phyloP scores from a whole-genome alignment of 108 stramenopile species.

The Nitzschia putrida region DNA sequence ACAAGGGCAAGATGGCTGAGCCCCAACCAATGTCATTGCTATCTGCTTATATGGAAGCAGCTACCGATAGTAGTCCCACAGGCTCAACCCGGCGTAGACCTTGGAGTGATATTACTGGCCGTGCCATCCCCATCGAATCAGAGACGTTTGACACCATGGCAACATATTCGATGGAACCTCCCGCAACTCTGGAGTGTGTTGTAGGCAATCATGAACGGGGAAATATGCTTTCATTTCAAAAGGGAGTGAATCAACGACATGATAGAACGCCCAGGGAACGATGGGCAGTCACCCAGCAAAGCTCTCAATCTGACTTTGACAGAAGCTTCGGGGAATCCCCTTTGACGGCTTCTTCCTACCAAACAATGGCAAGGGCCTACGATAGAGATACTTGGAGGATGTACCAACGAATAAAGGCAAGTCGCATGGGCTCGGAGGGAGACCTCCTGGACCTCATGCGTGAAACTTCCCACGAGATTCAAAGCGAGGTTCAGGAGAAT shows the following conservation, averaged over 20 bases:
- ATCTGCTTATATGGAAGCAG: not conserved
- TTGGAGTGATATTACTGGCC: too few species aligned
- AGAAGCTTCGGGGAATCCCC: not conserved
- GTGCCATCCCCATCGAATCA: too few species aligned
- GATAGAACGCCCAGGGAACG: too few species aligned
- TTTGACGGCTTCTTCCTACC: constrained; percentile 14
- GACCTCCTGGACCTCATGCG: constrained; percentile 4
- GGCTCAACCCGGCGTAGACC: too few species aligned
- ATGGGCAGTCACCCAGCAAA: too few species aligned
- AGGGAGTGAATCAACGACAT: too few species aligned
- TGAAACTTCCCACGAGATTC: not conserved
- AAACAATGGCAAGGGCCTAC: constrained; percentile 20
- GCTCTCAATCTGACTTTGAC: too few species aligned
- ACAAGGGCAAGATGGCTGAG: not conserved
- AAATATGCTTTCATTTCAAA: too few species aligned
- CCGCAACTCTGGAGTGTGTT: too few species aligned
- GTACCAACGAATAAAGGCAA: constrained; percentile 24
- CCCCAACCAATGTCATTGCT: not conserved
- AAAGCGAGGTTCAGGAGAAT: not conserved
- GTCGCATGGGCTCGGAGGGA: not conserved
- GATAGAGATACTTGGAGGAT: constrained; percentile 25
- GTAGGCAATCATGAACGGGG: too few species aligned
- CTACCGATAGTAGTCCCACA: not conserved
- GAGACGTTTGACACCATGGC: too few species aligned
- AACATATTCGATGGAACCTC: too few species aligned